A percentile compares a stretch with the other conserved stretches of the same genome.
phyloP scores from a whole-genome alignment of 192 early-diverging fungal species.

The Coemansia biformis region DNA sequence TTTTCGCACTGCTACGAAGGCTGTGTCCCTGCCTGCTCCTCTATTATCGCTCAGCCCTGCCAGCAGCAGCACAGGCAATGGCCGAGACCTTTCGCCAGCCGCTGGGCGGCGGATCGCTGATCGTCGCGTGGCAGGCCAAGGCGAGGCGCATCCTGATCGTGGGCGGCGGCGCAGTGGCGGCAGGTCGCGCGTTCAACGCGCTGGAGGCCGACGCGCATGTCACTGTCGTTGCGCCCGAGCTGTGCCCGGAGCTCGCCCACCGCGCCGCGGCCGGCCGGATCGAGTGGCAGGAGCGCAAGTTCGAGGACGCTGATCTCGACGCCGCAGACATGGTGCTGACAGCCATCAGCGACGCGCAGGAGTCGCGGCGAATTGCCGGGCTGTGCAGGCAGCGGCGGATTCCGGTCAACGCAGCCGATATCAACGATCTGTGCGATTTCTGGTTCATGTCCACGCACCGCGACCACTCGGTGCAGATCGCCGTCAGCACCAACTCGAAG shows the following conservation, averaged over 20 bases:
- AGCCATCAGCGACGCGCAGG: constrained; percentile 66
- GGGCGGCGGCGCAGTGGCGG: constrained; percentile 81
- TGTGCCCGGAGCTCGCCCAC: constrained; percentile 61
- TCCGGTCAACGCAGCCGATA: constrained; percentile 89
- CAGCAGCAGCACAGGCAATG: no score
- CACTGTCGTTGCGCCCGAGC: constrained; percentile 66
- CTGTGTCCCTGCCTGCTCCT: no score
- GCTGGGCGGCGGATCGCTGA: constrained; percentile 67
- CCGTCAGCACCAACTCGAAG: constrained; percentile 81
- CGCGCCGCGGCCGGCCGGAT: constrained; percentile 59
- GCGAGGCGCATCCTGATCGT: constrained; percentile 79
- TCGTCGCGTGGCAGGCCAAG: constrained; percentile 76
- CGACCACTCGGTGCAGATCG: constrained; percentile 82
- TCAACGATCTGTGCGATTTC: constrained; percentile 87
- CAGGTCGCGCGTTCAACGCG: constrained; percentile 73
- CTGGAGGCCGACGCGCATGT: constrained; percentile 76
- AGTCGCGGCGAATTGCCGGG: constrained; percentile 62
- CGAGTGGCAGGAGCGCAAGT: constrained; percentile 40
- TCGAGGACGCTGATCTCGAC: constrained; percentile 49
- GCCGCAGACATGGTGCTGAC: constrained; percentile 57
- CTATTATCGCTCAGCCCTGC: neutral
- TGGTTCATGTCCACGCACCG: constrained; percentile 85
- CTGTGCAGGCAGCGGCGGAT: constrained; percentile 63
- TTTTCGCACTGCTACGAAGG: no score
- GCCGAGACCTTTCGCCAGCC: constrained; percentile 47